Base-by-base conservation (phyloP, 495 filamentous ascomycete species). In the Aspergillus carlsbadensis region DNA sequence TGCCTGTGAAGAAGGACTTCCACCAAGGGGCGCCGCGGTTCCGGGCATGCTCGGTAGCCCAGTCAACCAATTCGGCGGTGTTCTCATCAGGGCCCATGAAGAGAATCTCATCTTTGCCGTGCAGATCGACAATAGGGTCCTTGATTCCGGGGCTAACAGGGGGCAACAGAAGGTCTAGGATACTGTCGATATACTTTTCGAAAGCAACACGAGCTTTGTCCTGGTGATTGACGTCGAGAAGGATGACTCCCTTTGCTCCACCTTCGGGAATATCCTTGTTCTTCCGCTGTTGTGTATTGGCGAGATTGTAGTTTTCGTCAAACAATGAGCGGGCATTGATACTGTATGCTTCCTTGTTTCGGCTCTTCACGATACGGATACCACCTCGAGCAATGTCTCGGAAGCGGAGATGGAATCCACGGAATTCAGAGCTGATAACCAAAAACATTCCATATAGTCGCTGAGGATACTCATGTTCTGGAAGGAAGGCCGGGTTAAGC, bases 231-330 rank as follows among this genome's bases (percentile, higher is more conserved):
- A 90, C 85, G 73, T 98, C 93, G 26, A 98, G 83, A 29, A 98
- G 85, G 52, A 98, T 93, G 46, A 98, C 94, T 72, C 94, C 94
- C 78, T 98, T 98, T 50, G 93, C 94, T 54, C 94, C 94, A 50
- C 94, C 94, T 78, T 98, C 94, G n/a, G 94, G 94, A 39, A 98
- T 98, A 65, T 98, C 94, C 78, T 98, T 98, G 80, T 98, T 98
- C 84, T 98, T 98, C 65, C 95, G 90, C 78, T 98, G 95, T 72
- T 98, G 94, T 0, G 94, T 98, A 71, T 94, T 98, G 58, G 94
- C 94, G 57, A 98, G 84, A 56, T 92, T 93, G 73, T 98, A 98
- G 73, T 98, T 98, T 74, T 98, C 94, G 59, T 98, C 94, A 62
- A 98, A 98, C 43, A 98, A 80, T 17, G 88, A 94, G 39, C 95